Percentiles rank a stretch among this genome's conserved stretches.
Conservation (phyloP, 805 yeast species). For the Candida corydali region DNA sequence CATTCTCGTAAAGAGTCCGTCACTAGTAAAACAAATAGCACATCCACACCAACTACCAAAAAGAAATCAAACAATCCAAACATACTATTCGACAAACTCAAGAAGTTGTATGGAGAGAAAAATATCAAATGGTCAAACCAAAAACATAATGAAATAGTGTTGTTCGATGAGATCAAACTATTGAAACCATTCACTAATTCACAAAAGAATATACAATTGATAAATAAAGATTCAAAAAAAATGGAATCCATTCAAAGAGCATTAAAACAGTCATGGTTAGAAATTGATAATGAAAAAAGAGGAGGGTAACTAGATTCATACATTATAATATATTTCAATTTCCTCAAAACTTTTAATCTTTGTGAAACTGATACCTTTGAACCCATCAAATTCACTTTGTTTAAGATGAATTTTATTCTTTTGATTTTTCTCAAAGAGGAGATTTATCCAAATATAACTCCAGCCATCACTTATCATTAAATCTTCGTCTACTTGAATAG, state of each 20-base stretch:
- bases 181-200: slow-evolving; percentile 35
- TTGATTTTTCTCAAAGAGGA: slow-evolving; percentile 36
- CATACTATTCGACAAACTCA: slow-evolving; percentile 18
- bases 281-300: slow-evolving; percentile 19
- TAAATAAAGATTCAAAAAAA: slow-evolving; percentile 16
- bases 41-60: background rate
- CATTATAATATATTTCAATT: slow-evolving; percentile 37
- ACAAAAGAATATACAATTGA: slow-evolving; percentile 19
- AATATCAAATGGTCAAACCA: slow-evolving; percentile 27
- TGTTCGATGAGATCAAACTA: slow-evolving; percentile 32
- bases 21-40: background rate
- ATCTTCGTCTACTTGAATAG: slow-evolving; percentile 1
- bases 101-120: slow-evolving; percentile 17
- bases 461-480: slow-evolving; percentile 2
- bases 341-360: slow-evolving; percentile 54
- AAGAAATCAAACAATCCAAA: background rate
- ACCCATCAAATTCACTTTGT: slow-evolving; percentile 60
- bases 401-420: background rate
- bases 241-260: slow-evolving; percentile 19
- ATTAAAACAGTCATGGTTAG: slow-evolving; percentile 26
- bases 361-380: slow-evolving; percentile 52
- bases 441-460: slow-evolving; percentile 25
- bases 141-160: slow-evolving; percentile 28
- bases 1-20: background rate
- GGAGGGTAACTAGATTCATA: slow-evolving; percentile 19